These are phyloP conservation scores for Cladosporium sp. DNA, from an alignment of 2,329 filamentous ascomycete genomes.

Conservation along the genomic window DNA sequence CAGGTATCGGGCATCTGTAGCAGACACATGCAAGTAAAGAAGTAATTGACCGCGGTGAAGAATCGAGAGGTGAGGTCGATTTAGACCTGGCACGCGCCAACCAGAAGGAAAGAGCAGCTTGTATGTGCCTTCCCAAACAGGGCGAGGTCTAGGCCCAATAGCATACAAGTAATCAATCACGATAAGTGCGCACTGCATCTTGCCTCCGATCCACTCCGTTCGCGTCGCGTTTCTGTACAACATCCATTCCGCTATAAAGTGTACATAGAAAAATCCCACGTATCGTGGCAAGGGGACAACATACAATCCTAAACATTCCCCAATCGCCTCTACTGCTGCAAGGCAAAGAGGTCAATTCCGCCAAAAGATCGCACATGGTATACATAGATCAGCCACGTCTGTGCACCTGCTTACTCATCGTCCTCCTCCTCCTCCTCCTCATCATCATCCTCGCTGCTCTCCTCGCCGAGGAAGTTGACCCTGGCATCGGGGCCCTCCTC, in stretches of 20 bases:
- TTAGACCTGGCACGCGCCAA: neutral
- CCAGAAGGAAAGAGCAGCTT: constrained; percentile 1
- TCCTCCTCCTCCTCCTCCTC: constrained; percentile 22
- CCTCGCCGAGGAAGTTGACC: constrained; percentile 31
- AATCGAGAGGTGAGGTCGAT: neutral
- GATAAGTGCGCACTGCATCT: neutral
- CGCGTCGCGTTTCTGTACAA: constrained; percentile 7
- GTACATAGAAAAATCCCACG: constrained; percentile 16
- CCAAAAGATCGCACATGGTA: constrained; percentile 6
- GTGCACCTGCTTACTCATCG: constrained; percentile 14
- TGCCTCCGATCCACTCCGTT: neutral
- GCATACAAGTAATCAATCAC: neutral
- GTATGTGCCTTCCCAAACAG: neutral
- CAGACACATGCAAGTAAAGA: neutral
- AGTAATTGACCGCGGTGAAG: neutral
- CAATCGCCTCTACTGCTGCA: neutral
- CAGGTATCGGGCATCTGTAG: neutral
- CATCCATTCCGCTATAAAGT: constrained; percentile 14
- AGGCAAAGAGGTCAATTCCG: neutral
- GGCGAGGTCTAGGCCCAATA: neutral
- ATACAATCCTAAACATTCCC: constrained; percentile 1
- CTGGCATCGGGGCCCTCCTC: constrained; percentile 36
- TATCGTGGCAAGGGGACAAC: constrained; percentile 10
- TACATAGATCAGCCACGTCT: constrained; percentile 8
- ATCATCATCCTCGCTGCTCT: constrained; percentile 34